A percentile compares a stretch with the other conserved stretches of the same genome.
Conservation (phyloP, 2,329 filamentous ascomycete genomes). For the Nigrospora oryzae region DNA sequence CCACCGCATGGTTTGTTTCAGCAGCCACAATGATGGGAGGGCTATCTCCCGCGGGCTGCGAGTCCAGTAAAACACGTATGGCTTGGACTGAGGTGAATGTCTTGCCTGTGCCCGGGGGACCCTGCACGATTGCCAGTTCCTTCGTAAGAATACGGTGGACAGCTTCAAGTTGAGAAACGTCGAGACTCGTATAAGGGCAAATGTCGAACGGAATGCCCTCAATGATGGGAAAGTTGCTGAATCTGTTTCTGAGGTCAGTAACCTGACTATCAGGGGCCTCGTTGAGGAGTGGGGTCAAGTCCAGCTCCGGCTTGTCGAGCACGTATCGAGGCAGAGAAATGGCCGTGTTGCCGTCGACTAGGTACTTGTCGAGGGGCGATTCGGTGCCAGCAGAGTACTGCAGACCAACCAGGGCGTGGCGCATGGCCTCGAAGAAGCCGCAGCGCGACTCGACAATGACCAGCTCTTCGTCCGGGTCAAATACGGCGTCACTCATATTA, state of each 20-base stretch:
- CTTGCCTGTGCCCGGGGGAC: slow-evolving; percentile 69
- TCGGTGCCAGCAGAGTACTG: slow-evolving; percentile 44
- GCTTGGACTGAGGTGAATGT: slow-evolving; percentile 73
- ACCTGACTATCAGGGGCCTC: slow-evolving; percentile 10
- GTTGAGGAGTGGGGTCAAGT: slow-evolving; percentile 23
- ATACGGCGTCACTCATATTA: slow-evolving; percentile 43
- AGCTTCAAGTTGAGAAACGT: slow-evolving; percentile 63
- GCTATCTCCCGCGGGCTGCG: slow-evolving; percentile 31
- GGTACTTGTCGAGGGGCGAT: slow-evolving; percentile 55
- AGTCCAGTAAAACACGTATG: slow-evolving; percentile 56
- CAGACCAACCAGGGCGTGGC: slow-evolving; percentile 64
- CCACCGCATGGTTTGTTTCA: slow-evolving; percentile 85
- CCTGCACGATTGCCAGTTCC: slow-evolving; percentile 70
- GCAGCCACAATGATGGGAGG: slow-evolving; percentile 72
- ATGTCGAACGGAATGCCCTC: slow-evolving; percentile 16
- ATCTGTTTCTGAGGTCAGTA: slow-evolving; percentile 4
- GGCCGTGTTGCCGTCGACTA: slow-evolving; percentile 32
- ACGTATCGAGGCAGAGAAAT: slow-evolving; percentile 19
- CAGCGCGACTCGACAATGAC: slow-evolving; percentile 70
- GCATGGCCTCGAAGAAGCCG: slow-evolving; percentile 70
- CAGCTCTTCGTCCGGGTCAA: slow-evolving; percentile 63
- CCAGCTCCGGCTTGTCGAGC: slow-evolving; percentile 17
- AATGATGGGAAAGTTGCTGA: slow-evolving; percentile 11
- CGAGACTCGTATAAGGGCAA: slow-evolving; percentile 37
- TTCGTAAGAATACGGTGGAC: slow-evolving; percentile 63